Evolutionary conservation across 2,329 filamentous ascomycete genomes (phyloP).

Genomic region (Pseudogymnoascus sp.): DNA sequence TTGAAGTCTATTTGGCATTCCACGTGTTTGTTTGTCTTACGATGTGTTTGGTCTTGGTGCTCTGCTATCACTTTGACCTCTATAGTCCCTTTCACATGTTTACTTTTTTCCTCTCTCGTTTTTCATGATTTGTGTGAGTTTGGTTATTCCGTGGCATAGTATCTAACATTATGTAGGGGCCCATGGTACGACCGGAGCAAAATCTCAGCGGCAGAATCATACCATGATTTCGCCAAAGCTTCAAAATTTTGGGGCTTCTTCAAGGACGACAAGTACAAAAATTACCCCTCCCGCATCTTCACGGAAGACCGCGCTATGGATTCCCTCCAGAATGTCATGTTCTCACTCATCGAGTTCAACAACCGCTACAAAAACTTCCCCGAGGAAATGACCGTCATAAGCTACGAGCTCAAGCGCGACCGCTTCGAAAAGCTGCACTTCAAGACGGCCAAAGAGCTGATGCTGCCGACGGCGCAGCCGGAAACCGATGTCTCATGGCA

Average conservation of each 20-base stretch:
- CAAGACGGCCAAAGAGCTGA: slow-evolving; percentile 29
- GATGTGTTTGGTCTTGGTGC: not conserved
- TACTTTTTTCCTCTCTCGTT: not conserved
- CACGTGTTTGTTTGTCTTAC: not conserved
- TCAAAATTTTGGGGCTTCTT: not conserved
- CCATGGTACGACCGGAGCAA: not conserved
- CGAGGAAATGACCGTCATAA: not conserved
- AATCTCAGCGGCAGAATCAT: not conserved
- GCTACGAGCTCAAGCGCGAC: not conserved
- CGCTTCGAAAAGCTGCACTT: slow-evolving; percentile 20
- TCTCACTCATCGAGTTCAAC: not conserved
- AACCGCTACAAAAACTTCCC: not conserved
- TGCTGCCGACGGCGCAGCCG: not conserved
- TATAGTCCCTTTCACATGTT: not conserved
- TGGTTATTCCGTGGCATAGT: not conserved
- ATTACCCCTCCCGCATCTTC: not conserved
- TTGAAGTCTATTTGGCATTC: not conserved
- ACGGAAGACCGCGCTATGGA: not conserved
- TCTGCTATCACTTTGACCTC: not conserved
- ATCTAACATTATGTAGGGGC: not conserved
- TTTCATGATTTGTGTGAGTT: not conserved
- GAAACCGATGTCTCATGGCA: not conserved
- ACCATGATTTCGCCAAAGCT: not conserved
- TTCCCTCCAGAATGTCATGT: not conserved
- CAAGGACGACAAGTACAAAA: not conserved